Conservation (phyloP, 2,329 filamentous ascomycete species). For the Aspergillus hortae region DNA sequence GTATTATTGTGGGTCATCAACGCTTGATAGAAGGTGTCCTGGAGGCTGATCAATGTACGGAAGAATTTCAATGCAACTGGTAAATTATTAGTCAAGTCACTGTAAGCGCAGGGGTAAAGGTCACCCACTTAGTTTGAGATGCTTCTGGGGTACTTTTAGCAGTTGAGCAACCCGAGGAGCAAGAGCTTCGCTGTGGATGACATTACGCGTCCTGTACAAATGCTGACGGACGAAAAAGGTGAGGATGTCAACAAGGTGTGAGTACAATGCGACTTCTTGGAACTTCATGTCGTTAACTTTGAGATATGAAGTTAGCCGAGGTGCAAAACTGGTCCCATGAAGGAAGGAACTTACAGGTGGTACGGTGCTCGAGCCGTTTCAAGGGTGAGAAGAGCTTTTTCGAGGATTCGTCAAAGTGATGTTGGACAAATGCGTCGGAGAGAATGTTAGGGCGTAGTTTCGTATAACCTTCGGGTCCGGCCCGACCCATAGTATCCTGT, state of each 20-base stretch:
- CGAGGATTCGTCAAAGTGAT: conserved; percentile 86
- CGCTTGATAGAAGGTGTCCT: conserved; percentile 87
- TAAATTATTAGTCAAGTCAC: neutral
- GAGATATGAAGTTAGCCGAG: conserved; percentile 8
- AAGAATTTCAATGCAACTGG: conserved; percentile 89
- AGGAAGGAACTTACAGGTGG: conserved; percentile 40
- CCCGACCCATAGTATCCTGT: conserved; percentile 57
- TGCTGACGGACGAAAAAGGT: conserved; percentile 93
- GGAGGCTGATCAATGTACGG: conserved; percentile 75
- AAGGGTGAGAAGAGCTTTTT: conserved; percentile 82
- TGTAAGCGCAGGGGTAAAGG: neutral
- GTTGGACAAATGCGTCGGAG: conserved; percentile 78
- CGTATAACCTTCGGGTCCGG: conserved; percentile 64
- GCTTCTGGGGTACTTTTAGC: conserved; percentile 79
- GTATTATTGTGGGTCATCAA: conserved; percentile 78
- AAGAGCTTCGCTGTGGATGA: conserved; percentile 76
- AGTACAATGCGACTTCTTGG: conserved; percentile 84
- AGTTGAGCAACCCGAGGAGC: conserved; percentile 77
- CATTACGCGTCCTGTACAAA: conserved; percentile 78
- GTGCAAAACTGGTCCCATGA: neutral
- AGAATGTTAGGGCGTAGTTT: conserved; percentile 67
- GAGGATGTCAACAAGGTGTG: conserved; percentile 86
- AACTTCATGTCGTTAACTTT: conserved; percentile 68
- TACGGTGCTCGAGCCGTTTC: conserved; percentile 69
- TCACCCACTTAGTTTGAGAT: conserved; percentile 75